Conservation (phyloP, 108 stramenopile genomes). For the Pseudonitzschia pungens region DNA sequence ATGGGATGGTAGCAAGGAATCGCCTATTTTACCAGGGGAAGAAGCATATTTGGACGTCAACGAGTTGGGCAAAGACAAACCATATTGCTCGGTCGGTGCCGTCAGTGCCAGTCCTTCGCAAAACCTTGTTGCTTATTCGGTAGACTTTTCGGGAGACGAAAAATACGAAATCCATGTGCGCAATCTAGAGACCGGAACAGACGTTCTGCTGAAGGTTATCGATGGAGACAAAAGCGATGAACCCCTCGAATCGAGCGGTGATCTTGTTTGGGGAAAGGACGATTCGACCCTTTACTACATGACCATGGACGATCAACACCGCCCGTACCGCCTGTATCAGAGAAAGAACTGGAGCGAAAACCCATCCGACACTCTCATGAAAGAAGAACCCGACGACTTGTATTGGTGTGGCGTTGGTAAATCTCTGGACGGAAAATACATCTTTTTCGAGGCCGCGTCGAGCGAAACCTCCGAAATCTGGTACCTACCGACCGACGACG, state of each 20-base stretch:
- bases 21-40: slow-evolving; percentile 59
- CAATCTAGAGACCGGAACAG: slow-evolving; percentile 68
- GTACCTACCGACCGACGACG: slow-evolving; percentile 53
- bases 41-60: slow-evolving; percentile 84
- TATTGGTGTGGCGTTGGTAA: slow-evolving; percentile 51
- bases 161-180: slow-evolving; percentile 81
- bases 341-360: slow-evolving; percentile 37
- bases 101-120: slow-evolving; percentile 60
- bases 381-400: slow-evolving; percentile 73
- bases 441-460: slow-evolving; percentile 55
- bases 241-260: slow-evolving; percentile 48
- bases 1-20: slow-evolving; percentile 53
- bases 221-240: slow-evolving; percentile 45
- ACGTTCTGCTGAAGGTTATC: slow-evolving; percentile 18
- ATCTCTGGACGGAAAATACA: slow-evolving; percentile 56
- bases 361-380: slow-evolving; percentile 68
- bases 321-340: slow-evolving; percentile 73
- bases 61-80: slow-evolving; percentile 68
- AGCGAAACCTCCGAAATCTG: slow-evolving; percentile 86
- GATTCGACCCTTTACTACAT: slow-evolving; percentile 77
- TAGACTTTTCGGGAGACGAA: slow-evolving; percentile 89
- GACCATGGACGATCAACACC: slow-evolving; percentile 78
- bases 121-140: slow-evolving; percentile 80
- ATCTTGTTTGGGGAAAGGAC: slow-evolving; percentile 79
- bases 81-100: slow-evolving; percentile 80